Base-by-base conservation (phyloP, 345 rosid genomes). In the Carallia brachiata region DNA sequence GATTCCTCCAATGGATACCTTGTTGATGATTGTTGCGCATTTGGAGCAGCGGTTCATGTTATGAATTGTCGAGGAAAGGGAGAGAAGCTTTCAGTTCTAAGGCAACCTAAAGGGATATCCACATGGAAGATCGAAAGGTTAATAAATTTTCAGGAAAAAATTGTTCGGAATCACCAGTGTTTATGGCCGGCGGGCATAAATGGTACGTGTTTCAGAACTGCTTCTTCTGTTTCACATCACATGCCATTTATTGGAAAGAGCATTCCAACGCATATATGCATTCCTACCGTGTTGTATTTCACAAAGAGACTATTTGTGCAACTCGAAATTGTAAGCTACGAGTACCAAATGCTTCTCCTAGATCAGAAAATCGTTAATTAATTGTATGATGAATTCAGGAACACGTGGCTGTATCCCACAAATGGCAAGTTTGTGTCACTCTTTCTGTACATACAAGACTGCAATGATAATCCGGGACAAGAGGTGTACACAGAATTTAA, bases 1-100 rank as follows among this genome's bases (percentile, higher is more conserved):
- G 56, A 58, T 5, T 5, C 64, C 2, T 16, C 30, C 3, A 68
- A 57, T 30, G 72, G 72, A 28, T 68, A 68, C 50, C 40, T 68
- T 8, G 39, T 40, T 0, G 64, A 60, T 15, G 64, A 68, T 68
- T 59, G 56, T 39, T 57, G 72, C 4, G 63, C 36, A 0, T 68
- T 68, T 44, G 72, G 72, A 13, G 55, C 23, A 3, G 65, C 40
- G 37, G 57, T 68, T 57, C 56, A 40, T 58, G 64, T 58, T 17
- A 2, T 68, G 18, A 32, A 68, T 3, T 23, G 0, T 44, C 6
- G 8, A 17, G 7, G 39, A 1, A 52, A 52, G 31, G 59, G 59
- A 16, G 69, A 65, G 16, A 7, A n/a, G 6, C 4, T 65, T 18
- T 13, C 13, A 1, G 19, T 65, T 17, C 7, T 52, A 1, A 67